Evolutionary conservation across 495 filamentous ascomycete genomes (phyloP).

Genomic region (Neurospora sp.): DNA sequence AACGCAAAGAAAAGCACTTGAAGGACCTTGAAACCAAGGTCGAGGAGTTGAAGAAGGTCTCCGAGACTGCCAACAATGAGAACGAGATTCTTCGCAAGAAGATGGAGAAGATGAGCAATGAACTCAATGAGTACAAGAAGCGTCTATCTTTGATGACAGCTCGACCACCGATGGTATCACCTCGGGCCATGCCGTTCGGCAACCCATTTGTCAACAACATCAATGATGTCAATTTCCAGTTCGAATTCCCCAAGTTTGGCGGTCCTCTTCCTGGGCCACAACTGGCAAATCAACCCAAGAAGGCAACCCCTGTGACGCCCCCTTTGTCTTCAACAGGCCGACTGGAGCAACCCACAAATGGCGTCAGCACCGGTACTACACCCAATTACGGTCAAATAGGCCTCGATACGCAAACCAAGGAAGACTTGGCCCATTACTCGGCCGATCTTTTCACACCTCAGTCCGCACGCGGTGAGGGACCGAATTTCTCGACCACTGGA

Average conservation of each 20-base stretch:
- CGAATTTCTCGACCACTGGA: conserved; percentile 45
- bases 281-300: conserved; percentile 32
- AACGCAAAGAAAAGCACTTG: conserved; percentile 95
- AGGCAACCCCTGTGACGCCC: conserved; percentile 14
- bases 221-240: conserved; percentile 71
- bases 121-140: conserved; percentile 85
- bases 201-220: conserved; percentile 49
- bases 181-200: conserved; percentile 24
- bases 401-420: conserved; percentile 21
- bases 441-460: conserved; percentile 22
- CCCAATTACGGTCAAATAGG: conserved; percentile 14
- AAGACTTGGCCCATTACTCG: conserved; percentile 25
- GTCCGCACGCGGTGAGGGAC: conserved; percentile 21
- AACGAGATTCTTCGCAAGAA: conserved; percentile 76
- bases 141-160: conserved; percentile 53
- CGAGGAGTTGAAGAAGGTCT: conserved; percentile 78
- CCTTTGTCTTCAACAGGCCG: conserved; percentile 19
- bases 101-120: conserved; percentile 75
- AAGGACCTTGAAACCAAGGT: conserved; percentile 96
- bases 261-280: conserved; percentile 51
- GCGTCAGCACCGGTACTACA: conserved; percentile 16
- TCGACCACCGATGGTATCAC: conserved; percentile 9
- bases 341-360: conserved; percentile 20
- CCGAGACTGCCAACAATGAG: conserved; percentile 73
- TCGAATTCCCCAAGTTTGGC: conserved; percentile 88